Evolutionary conservation across 495 filamentous ascomycete genomes (phyloP).

Genomic region (Podospora tetraspora): DNA sequence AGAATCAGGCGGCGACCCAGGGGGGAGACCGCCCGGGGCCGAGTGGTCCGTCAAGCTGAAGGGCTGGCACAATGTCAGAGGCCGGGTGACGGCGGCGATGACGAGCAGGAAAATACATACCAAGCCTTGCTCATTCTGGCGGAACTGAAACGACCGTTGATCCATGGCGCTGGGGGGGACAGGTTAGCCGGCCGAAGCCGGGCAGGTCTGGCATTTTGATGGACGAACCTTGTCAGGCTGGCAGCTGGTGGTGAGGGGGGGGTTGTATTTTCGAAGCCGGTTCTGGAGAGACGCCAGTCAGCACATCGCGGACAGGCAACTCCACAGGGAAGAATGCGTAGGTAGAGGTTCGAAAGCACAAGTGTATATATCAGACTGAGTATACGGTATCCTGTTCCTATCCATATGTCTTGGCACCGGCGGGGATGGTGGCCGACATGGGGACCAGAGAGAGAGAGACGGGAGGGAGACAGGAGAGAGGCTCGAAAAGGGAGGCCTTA

Average conservation of each 20-base stretch:
- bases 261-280: neutral
- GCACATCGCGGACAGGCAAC: neutral
- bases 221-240: neutral
- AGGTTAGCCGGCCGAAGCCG: slow-evolving; percentile 1
- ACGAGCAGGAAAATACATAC: slow-evolving; percentile 7
- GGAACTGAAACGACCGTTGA: slow-evolving; percentile 3
- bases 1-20: slow-evolving; percentile 15
- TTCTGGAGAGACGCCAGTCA: neutral
- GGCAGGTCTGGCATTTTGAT: neutral
- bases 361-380: neutral
- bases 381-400: neutral
- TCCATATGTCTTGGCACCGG: neutral
- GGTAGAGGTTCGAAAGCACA: neutral
- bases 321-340: neutral
- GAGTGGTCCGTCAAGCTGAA: slow-evolving; percentile 10
- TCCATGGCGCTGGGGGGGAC: neutral
- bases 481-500: neutral
- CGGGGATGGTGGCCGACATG: neutral
- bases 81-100: neutral
- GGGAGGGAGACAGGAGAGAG: neutral
- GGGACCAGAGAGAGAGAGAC: neutral
- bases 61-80: slow-evolving; percentile 9
- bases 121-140: slow-evolving; percentile 9
- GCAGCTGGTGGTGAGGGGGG: neutral
- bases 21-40: neutral